Base-by-base conservation (phyloP, 768 basidiomycete genomes). In the Lyophyllum atratum region DNA sequence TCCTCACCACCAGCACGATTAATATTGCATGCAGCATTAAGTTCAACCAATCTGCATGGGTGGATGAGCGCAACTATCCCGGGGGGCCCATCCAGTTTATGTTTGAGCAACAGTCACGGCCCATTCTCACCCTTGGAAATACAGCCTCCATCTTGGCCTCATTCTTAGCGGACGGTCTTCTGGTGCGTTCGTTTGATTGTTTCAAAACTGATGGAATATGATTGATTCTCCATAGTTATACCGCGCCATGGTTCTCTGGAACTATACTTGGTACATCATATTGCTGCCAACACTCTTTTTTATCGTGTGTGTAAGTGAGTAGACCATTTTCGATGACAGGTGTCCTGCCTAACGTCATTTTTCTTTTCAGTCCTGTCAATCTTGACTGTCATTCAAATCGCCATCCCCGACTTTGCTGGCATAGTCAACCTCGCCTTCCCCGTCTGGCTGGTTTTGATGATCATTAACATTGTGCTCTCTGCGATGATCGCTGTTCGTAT, bases 51-150 rank as follows among this genome's bases (percentile, higher is more conserved):
- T 44, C 47, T 54, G 63, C 65, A 64, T 79, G 78, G 77, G 56
- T 79, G 14, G 59, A 59, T 6, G 49, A 74, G 19, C 50, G 59
- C 3, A 45, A 59, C 19, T 72, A 62, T 39, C 72, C 73, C 2
- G 76, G 75, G 0, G 77, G 77, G 0, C 68, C 67, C 15, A 66
- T 65, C 6, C 70, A 64, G 15, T 78, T 77, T 54, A 66, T 73
- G 44, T 60, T 49, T 12, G 40, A 59, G 24, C 54, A 73, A 48
- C 44, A 58, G 12, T 62, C 67, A 1, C 59, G 60, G 0, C 72
- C 73, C 66, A 56, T 66, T 17, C 37, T 59, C 31, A 64, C 61
- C 1, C 40, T 66, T 2, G 65, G 61, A 17, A 64, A 68, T 21
- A 59, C 63, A 6, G 68, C 70, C 9, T 59, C 70, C 14, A 58